Evolutionary conservation across 2,329 filamentous ascomycete genomes (phyloP).

Genomic region (Aspergillus uvarum): DNA sequence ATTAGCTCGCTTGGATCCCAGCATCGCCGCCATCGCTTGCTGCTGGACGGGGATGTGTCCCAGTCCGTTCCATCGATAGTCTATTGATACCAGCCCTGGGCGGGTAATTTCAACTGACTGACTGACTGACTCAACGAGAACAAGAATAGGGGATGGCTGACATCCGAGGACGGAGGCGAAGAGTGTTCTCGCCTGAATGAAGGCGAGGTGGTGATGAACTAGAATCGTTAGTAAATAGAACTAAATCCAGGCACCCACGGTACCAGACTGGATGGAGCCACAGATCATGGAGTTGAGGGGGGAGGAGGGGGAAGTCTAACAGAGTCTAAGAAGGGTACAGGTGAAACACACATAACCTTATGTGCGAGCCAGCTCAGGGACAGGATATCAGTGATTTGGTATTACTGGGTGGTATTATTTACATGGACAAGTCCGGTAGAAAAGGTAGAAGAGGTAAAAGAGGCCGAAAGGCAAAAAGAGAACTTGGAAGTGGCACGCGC

Average conservation of each 20-base stretch:
- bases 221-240: slow-evolving; percentile 1
- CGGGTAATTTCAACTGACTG: not conserved
- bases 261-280: slow-evolving; percentile 2
- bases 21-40: not conserved
- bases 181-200: not conserved
- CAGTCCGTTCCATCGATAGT: not conserved
- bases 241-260: slow-evolving; percentile 1
- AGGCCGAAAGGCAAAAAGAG: not conserved
- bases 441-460: too few species aligned
- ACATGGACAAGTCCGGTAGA: too few species aligned
- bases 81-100: not conserved
- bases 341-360: slow-evolving; percentile 10
- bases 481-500: not conserved
- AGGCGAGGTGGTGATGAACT: not conserved
- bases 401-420: too few species aligned
- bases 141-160: not conserved
- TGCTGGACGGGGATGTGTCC: too few species aligned
- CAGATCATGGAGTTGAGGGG: not conserved
- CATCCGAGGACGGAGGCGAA: slow-evolving; percentile 1
- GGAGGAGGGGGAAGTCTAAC: slow-evolving; percentile 2
- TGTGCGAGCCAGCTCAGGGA: not conserved
- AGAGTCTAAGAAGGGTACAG: not conserved
- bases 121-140: not conserved
- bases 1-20: slow-evolving; percentile 2
- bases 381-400: not conserved